Conservation (phyloP, 805 yeast species). For the Isabelozyma gotoi region DNA sequence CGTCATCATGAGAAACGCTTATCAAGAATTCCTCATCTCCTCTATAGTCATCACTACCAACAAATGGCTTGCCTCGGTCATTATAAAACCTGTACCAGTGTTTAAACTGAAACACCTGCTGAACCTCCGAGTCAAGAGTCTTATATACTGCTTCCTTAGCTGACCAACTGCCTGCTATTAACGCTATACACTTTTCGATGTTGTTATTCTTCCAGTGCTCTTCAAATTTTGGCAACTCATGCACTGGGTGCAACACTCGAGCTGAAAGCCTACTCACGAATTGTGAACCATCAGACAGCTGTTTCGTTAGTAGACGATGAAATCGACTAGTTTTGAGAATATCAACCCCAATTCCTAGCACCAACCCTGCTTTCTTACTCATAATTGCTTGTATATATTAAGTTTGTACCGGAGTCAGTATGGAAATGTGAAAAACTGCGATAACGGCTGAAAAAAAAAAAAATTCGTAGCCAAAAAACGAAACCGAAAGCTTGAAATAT, state of each 20-base stretch:
- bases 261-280: conserved; percentile 38
- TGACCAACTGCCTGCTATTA: conserved; percentile 66
- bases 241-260: conserved; percentile 53
- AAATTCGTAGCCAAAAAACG: background rate
- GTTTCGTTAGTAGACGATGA: conserved; percentile 33
- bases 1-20: conserved; percentile 67
- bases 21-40: conserved; percentile 49
- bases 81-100: conserved; percentile 56
- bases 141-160: conserved; percentile 74
- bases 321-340: conserved; percentile 50
- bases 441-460: background rate
- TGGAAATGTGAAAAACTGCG: background rate
- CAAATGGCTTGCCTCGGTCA: conserved; percentile 43
- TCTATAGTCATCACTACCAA: conserved; percentile 30
- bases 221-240: conserved; percentile 34
- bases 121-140: conserved; percentile 49
- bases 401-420: background rate
- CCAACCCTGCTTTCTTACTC: conserved; percentile 4
- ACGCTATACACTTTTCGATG: conserved; percentile 22
- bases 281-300: conserved; percentile 17
- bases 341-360: conserved; percentile 58
- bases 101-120: conserved; percentile 51
- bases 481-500: background rate
- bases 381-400: background rate
- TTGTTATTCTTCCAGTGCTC: conserved; percentile 11